Evolutionary conservation across 2,329 filamentous ascomycete species (phyloP).

Genomic region (Fusarium verticillioides): DNA sequence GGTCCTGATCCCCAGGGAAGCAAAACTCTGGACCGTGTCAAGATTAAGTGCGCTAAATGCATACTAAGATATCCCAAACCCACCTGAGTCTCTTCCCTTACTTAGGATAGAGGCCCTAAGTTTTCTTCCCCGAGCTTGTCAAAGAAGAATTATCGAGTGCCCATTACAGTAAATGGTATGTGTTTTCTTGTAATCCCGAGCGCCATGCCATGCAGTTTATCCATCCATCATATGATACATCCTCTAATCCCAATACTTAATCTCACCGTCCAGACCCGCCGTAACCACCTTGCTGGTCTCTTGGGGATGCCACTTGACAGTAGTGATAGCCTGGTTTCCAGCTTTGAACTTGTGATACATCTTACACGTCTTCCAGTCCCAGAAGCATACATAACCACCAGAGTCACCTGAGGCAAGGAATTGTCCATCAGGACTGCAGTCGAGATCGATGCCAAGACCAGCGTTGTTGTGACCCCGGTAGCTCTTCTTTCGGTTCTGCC

Average conservation of each 20-base stretch:
- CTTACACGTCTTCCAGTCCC: constrained; percentile 99
- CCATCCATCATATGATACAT: constrained; percentile 5
- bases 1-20: background rate
- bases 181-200: constrained; percentile 30
- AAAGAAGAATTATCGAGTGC: background rate
- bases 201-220: constrained; percentile 42
- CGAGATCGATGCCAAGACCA: constrained; percentile 90
- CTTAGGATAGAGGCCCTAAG: background rate
- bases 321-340: constrained; percentile 83
- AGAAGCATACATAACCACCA: constrained; percentile 92
- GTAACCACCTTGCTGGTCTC: constrained; percentile 95
- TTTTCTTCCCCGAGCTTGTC: background rate
- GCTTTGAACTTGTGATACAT: constrained; percentile 98
- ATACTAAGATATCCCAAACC: background rate
- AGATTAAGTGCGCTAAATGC: background rate
- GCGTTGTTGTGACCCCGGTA: constrained; percentile 97
- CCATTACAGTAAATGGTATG: constrained; percentile 11
- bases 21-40: too few species aligned
- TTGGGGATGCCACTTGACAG: constrained; percentile 95
- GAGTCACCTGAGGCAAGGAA: constrained; percentile 90
- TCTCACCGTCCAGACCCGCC: constrained; percentile 86
- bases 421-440: constrained; percentile 89
- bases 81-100: background rate
- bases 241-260: constrained; percentile 90
- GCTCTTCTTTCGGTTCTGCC: constrained; percentile 96